Base-by-base conservation (phyloP, 345 rosid genomes). In the Brassica rapa region DNA sequence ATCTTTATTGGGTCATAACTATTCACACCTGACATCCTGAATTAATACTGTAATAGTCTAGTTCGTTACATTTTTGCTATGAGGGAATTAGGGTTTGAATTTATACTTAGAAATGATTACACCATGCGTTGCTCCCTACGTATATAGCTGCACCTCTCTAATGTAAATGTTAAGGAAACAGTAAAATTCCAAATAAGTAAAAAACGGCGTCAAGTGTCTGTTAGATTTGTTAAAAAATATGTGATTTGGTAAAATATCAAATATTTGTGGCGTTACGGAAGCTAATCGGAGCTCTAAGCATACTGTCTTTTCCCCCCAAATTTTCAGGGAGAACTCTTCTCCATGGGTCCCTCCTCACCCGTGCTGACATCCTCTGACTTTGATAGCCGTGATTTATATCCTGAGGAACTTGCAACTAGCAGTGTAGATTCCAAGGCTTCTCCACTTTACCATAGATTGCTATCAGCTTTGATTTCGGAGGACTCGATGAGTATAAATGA, bases 381-480 rank as follows among this genome's bases (percentile, higher is more conserved):
- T 23, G 82, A 73, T 73, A 73, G 74, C 69, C 63, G 49, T 62
- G 59, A 61, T 41, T 60, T 67, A 16, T 67, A 33, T 67, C 66
- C 35, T 27, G 78, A 80, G 35, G 75, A 80, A 53, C 59, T 62
- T 74, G 70, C 79, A 69, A 72, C 68, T 72, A 74, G 66, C 60
- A 62, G 66, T 27, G 66, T 53, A 39, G 78, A 80, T 68, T 74
- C 78, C 27, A 73, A 73, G 68, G 78, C 66, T 68, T 73, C 60
- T 74, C 79, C 97, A 33, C 88, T 95, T 77, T 93, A 78, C 71
- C 94, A 90, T 81, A 88, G 89, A 84, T 86, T 91, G 64, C 62
- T 95, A 60, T 91, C 96, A 46, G 94, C 98, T 77, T 78, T 93
- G 82, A 87, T 93, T 74, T 78, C 96, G 5, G 98, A 91, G 83